A percentile compares a stretch with the other conserved stretches of the same genome.
These are phyloP conservation scores for Alternaria brassicicola DNA, from an alignment of 2,329 filamentous ascomycete genomes.

Conservation along the genomic window DNA sequence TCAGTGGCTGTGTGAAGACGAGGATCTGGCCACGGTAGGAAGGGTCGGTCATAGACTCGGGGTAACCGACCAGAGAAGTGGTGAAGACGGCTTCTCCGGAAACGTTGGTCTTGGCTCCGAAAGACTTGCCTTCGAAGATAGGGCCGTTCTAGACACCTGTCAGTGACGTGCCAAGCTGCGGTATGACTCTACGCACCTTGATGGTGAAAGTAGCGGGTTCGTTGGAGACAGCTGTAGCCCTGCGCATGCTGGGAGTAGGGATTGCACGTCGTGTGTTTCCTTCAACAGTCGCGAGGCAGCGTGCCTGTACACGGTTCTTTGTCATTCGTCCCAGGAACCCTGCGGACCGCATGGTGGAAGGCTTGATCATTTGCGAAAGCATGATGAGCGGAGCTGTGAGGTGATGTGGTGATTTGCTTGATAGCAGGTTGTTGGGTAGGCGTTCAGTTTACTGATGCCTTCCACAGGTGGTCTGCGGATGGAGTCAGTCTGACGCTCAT, in stretches of 20 bases:
- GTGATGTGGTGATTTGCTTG: conserved; percentile 18
- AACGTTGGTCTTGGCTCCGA: conserved; percentile 94
- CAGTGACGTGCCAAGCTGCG: conserved; percentile 35
- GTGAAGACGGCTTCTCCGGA: conserved; percentile 99
- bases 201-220: conserved; percentile 94
- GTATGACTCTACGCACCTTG: conserved; percentile 64
- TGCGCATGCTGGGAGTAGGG: conserved; percentile 60
- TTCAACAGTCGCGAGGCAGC: conserved; percentile 69
- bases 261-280: conserved; percentile 73
- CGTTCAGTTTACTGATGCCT: conserved; percentile 67
- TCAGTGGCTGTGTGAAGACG: conserved; percentile 96
- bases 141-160: conserved; percentile 74
- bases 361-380: conserved; percentile 62
- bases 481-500: conserved; percentile 32
- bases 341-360: conserved; percentile 53
- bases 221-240: conserved; percentile 70
- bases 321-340: conserved; percentile 55
- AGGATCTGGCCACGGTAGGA: conserved; percentile 87
- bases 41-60: conserved; percentile 79
- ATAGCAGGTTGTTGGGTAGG: conserved; percentile 29
- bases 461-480: conserved; percentile 67
- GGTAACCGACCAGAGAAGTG: conserved; percentile 95
- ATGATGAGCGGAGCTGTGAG: conserved; percentile 51
- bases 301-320: conserved; percentile 52
- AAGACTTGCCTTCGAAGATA: conserved; percentile 94